Percentiles rank a stretch among this genome's conserved stretches.
phyloP scores from a whole-genome alignment of 2,329 filamentous ascomycete genomes.

The Stemphylium vesicarium region DNA sequence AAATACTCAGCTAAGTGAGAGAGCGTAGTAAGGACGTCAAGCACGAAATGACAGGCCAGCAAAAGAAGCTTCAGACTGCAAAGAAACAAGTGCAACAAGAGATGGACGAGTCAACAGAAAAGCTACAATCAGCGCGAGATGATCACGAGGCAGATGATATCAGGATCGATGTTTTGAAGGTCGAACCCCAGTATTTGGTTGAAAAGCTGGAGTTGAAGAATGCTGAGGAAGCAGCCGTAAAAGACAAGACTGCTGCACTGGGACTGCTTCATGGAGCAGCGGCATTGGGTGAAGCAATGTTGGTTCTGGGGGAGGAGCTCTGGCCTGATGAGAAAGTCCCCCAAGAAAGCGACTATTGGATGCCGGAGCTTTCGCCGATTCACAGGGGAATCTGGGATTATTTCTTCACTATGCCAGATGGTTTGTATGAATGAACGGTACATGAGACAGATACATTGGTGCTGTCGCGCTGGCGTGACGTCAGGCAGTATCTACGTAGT shows the following conservation, averaged over 20 bases:
- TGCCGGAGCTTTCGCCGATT: background rate
- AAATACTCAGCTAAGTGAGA: background rate
- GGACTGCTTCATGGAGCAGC: background rate
- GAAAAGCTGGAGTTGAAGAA: background rate
- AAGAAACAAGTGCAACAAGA: background rate
- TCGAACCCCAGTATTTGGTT: no score
- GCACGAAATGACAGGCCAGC: background rate
- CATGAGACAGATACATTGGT: no score
- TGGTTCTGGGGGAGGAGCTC: no score
- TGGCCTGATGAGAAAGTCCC: background rate
- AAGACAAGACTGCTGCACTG: background rate
- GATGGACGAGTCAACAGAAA: background rate
- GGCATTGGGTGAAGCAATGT: background rate
- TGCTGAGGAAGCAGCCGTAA: no score
- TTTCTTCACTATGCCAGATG: constrained; percentile 1
- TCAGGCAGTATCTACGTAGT: no score
- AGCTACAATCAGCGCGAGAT: background rate
- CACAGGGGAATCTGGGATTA: constrained; percentile 2
- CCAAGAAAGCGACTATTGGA: background rate
- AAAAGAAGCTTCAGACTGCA: background rate
- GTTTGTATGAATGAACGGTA: background rate
- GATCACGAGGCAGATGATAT: background rate
- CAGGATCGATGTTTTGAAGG: background rate
- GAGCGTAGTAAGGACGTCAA: background rate
- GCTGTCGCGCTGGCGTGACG: no score